These are phyloP conservation scores for Gynostemma pentaphyllum DNA, from an alignment of 306 rosid species.

Conservation along the genomic window DNA sequence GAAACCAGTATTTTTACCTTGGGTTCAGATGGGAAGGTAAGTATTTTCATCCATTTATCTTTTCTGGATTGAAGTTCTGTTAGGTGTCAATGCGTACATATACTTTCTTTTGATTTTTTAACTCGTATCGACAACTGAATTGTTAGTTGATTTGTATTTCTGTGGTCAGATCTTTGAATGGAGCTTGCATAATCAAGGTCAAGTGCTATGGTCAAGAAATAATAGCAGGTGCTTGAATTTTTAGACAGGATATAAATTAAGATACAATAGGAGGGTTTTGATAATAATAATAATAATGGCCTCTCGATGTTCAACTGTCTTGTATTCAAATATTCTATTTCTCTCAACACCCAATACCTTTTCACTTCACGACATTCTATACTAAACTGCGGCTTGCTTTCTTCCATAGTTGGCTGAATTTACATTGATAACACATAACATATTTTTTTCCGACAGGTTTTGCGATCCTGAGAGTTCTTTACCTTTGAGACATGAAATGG, in stretches of 20 bases:
- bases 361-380: neutral
- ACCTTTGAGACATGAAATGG: constrained; percentile 79
- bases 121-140: neutral
- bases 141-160: neutral
- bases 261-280: neutral
- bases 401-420: neutral
- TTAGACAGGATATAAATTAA: constrained; percentile 3
- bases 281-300: neutral
- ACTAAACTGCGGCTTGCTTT: neutral
- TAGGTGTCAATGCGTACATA: neutral
- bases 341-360: neutral
- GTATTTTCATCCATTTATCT: constrained; percentile 11
- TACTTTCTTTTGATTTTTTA: constrained; percentile 1
- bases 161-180: constrained; percentile 73
- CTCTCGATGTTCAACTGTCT: neutral
- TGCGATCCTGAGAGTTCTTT: constrained; percentile 48
- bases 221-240: constrained; percentile 45
- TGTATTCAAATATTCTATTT: too few relatives aligned
- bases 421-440: neutral
- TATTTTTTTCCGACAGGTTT: constrained; percentile 28
- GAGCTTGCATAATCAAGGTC: constrained; percentile 99
- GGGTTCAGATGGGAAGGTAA: constrained; percentile 86
- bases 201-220: constrained; percentile 83
- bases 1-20: constrained; percentile 94
- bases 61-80: constrained; percentile 10